Evolutionary conservation across 2,329 filamentous ascomycete species (phyloP), one percentile per base, ranked within the genome.

Genomic region (Pseudomassariella vexata): DNA sequence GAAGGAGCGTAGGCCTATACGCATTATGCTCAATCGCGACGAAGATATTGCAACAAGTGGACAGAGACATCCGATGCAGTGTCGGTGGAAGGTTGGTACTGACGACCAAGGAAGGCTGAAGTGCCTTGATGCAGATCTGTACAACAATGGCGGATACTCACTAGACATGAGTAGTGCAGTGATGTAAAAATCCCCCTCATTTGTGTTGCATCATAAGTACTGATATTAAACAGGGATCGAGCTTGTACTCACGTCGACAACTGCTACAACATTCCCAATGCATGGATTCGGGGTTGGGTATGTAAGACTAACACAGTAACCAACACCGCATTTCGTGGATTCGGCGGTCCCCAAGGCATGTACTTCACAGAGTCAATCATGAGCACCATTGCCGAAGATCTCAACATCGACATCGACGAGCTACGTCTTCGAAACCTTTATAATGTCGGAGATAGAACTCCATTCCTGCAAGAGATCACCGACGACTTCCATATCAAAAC

Each of bases 231-330:
- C n/a, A 78, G 87, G 36, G 90, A 96, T 56, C 75, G 92, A 46
- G 76, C 85, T 22, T 73, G 96, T 51, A 81, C 85, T 1, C 92
- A 98, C 59, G 79, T 84, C 27, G 92, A 96, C 50, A 81, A 82
- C 24, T 90, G 88, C 48, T 98, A 96, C 63, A 77, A 76, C 25
- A 88, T 95, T 38, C 89, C 90, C 0, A 94, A 95, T 47, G 68
- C 95, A 11, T 62, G 85, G 46, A 79, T 96, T 11, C 81, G 88
- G 10, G 92, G 92, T 6, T 78, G 86, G 21, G 62, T 94, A 21
- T 94, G 87, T 63, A 94, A 84, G 64, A 96, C 92, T 0, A 98
- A 98, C 56, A 98, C 92, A 0, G 87, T 96, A 55, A 95, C 87
- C 1, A 98, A 98, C 61, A 95, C 89, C 5, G 92, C 92, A 0